phyloP scores from a whole-genome alignment of 2,329 filamentous ascomycete genomes.

The Aspergillaceae sp. region DNA sequence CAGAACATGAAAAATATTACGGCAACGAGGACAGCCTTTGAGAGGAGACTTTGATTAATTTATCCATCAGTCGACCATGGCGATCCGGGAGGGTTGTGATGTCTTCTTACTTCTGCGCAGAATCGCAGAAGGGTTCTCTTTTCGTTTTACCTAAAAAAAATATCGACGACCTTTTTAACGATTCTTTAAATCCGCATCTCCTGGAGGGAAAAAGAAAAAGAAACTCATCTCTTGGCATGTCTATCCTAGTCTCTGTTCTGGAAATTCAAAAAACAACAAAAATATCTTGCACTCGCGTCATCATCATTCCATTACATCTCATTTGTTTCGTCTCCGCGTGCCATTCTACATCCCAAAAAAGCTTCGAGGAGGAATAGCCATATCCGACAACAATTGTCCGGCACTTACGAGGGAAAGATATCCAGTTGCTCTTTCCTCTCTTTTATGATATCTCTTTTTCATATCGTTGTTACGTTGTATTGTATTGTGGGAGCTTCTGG shows the following conservation, averaged over 20 bases:
- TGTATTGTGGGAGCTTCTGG: slow-evolving; percentile 40
- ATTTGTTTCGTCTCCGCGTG: slow-evolving; percentile 15
- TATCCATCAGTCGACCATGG: slow-evolving; percentile 9
- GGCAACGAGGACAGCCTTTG: slow-evolving; percentile 21
- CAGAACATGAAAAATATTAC: slow-evolving; percentile 8
- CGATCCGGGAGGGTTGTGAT: slow-evolving; percentile 17
- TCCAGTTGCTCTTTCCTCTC: slow-evolving; percentile 44
- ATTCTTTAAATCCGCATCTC: slow-evolving; percentile 11
- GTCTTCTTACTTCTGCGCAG: slow-evolving; percentile 6
- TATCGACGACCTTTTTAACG: slow-evolving; percentile 11
- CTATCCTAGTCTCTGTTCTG: slow-evolving; percentile 32
- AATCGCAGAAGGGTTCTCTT: background rate
- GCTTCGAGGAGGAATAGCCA: slow-evolving; percentile 28
- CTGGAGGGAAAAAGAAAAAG: slow-evolving; percentile 6
- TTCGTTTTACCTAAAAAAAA: slow-evolving; percentile 5
- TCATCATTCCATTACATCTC: slow-evolving; percentile 10
- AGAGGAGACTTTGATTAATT: slow-evolving; percentile 14
- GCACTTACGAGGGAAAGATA: slow-evolving; percentile 99
- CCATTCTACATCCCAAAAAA: slow-evolving; percentile 1
- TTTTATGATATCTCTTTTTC: background rate
- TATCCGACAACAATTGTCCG: slow-evolving; percentile 49
- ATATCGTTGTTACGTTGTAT: no score
- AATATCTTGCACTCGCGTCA: slow-evolving; percentile 12
- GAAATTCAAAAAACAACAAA: slow-evolving; percentile 23
- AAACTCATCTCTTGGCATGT: slow-evolving; percentile 26